Conservation (phyloP, 2,329 filamentous ascomycete genomes). For the Clarireedia paspali region DNA sequence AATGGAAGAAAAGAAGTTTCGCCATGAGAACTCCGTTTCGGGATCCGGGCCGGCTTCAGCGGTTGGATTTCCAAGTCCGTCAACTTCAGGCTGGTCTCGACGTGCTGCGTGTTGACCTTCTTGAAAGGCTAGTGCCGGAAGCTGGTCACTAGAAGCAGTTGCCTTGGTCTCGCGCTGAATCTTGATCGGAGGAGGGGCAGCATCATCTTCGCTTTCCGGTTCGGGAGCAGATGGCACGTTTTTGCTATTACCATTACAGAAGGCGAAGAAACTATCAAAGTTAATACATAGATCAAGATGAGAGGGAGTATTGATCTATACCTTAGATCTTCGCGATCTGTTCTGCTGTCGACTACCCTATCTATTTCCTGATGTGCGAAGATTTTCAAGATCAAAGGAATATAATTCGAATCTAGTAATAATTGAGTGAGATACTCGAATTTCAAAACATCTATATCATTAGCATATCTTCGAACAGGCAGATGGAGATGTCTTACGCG, state of each 20-base stretch:
- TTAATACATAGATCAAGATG: no score
- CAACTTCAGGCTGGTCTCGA: slow-evolving; percentile 50
- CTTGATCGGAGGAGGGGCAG: slow-evolving; percentile 76
- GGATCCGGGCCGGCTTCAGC: slow-evolving; percentile 63
- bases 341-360: slow-evolving; percentile 76
- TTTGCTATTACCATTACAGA: slow-evolving; percentile 67
- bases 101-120: slow-evolving; percentile 23
- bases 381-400: slow-evolving; percentile 85
- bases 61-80: slow-evolving; percentile 79
- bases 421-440: slow-evolving; percentile 95
- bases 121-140: slow-evolving; percentile 27
- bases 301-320: slow-evolving; percentile 29
- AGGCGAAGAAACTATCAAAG: slow-evolving; percentile 70
- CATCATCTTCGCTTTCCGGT: slow-evolving; percentile 58
- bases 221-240: slow-evolving; percentile 27
- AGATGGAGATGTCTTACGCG: slow-evolving; percentile 53
- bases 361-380: slow-evolving; percentile 94
- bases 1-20: slow-evolving; percentile 92
- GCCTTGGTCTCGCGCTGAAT: slow-evolving; percentile 38
- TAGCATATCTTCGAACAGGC: slow-evolving; percentile 12
- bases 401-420: slow-evolving; percentile 87
- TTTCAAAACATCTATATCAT: slow-evolving; percentile 69
- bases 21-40: slow-evolving; percentile 84
- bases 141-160: slow-evolving; percentile 36
- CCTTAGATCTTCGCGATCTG: slow-evolving; percentile 76